Conservation (phyloP, 2,329 filamentous ascomycete genomes). For the Metarhizium sp. region DNA sequence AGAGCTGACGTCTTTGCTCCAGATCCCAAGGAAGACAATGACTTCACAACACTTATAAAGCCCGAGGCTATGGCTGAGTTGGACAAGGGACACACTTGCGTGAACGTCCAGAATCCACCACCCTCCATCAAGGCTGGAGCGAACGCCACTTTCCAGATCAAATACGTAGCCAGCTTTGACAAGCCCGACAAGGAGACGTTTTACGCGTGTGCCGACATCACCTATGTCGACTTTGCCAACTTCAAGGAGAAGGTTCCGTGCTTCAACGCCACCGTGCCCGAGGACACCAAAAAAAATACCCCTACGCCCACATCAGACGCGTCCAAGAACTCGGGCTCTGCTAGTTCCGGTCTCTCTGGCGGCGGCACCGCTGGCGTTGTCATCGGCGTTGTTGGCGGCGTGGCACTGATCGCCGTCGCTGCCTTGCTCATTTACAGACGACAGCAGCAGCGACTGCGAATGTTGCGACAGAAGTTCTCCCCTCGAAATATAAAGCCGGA, state of each 20-base stretch:
- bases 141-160: conserved; percentile 39
- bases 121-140: conserved; percentile 26
- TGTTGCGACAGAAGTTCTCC: conserved; percentile 15
- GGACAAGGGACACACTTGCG: conserved; percentile 36
- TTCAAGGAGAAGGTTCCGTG: conserved; percentile 27
- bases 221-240: conserved; percentile 25
- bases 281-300: conserved; percentile 12
- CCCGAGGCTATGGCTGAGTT: conserved; percentile 26
- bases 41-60: conserved; percentile 30
- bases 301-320: conserved; percentile 8
- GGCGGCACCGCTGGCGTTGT: conserved; percentile 69
- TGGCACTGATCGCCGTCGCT: conserved; percentile 49
- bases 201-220: conserved; percentile 41
- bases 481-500: conserved; percentile 16
- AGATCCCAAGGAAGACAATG: conserved; percentile 30
- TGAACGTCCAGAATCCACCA: conserved; percentile 26
- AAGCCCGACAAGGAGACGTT: conserved; percentile 33
- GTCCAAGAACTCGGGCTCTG: conserved; percentile 16
- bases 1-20: neutral
- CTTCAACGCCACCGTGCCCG: conserved; percentile 32
- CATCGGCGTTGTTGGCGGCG: conserved; percentile 57
- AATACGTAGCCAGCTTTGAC: conserved; percentile 35
- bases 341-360: conserved; percentile 36
- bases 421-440: conserved; percentile 44
- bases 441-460: conserved; percentile 15